Evolutionary conservation across 2,329 filamentous ascomycete species (phyloP).

Genomic region (Emericellopsis atlantica): DNA sequence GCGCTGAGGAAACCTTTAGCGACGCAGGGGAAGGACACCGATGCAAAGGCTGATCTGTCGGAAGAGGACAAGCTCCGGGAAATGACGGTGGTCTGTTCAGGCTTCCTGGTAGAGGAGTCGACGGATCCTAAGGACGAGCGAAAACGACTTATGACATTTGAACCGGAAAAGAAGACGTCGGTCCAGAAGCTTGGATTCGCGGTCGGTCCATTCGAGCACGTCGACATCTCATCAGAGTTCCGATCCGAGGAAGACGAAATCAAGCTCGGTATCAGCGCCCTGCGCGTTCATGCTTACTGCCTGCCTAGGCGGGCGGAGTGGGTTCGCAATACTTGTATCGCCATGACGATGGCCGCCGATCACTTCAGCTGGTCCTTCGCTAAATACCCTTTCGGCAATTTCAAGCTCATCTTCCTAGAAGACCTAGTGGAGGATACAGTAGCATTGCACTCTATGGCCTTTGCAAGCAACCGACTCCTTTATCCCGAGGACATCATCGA

Average conservation of each 20-base stretch:
- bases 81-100: slow-evolving; percentile 83
- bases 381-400: slow-evolving; percentile 81
- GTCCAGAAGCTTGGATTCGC: slow-evolving; percentile 89
- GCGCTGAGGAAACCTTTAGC: slow-evolving; percentile 39
- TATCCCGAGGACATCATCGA: slow-evolving; percentile 81
- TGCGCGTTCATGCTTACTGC: slow-evolving; percentile 86
- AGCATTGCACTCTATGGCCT: slow-evolving; percentile 69
- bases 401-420: slow-evolving; percentile 90
- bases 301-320: slow-evolving; percentile 72
- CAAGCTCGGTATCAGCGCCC: slow-evolving; percentile 74
- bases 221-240: slow-evolving; percentile 75
- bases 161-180: slow-evolving; percentile 60
- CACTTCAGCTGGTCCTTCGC: slow-evolving; percentile 81
- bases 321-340: slow-evolving; percentile 75
- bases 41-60: slow-evolving; percentile 29
- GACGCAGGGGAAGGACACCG: slow-evolving; percentile 22
- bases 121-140: slow-evolving; percentile 63
- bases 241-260: slow-evolving; percentile 86
- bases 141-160: slow-evolving; percentile 82
- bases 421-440: slow-evolving; percentile 67
- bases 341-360: slow-evolving; percentile 79
- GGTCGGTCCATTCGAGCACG: slow-evolving; percentile 86
- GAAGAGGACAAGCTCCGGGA: slow-evolving; percentile 83
- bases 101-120: slow-evolving; percentile 74
- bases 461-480: slow-evolving; percentile 77